phyloP scores from a whole-genome alignment of 495 filamentous ascomycete genomes.

The Penicillium daleae region DNA sequence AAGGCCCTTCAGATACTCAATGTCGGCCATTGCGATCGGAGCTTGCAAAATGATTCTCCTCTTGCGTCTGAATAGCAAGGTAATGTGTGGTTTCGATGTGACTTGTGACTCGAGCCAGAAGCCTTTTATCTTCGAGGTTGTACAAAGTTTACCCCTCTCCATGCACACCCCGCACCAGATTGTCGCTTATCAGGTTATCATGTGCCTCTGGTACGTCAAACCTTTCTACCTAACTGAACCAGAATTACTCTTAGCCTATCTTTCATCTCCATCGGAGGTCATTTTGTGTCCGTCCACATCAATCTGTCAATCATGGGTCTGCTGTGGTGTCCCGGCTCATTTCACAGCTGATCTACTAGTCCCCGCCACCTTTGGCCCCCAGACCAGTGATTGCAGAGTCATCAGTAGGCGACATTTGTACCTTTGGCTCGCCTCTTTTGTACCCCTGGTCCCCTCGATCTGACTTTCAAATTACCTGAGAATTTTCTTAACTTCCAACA shows the following conservation, averaged over 20 bases:
- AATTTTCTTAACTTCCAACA: no score
- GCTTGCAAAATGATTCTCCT: neutral
- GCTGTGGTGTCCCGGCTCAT: no score
- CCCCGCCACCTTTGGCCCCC: no score
- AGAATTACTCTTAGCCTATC: neutral
- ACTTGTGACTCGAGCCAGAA: neutral
- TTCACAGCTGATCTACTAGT: neutral
- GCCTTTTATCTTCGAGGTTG: neutral
- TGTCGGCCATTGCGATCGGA: constrained; percentile 21
- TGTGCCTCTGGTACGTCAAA: neutral
- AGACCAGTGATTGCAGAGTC: no score
- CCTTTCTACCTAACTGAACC: neutral
- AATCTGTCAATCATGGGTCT: neutral
- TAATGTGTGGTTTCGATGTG: neutral
- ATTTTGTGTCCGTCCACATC: no score
- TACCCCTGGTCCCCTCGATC: no score
- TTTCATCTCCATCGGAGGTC: neutral
- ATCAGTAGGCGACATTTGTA: no score
- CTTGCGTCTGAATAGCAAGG: neutral
- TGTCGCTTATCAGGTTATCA: constrained; percentile 3
- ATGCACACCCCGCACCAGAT: neutral
- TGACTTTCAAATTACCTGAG: no score
- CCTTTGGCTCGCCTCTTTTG: no score
- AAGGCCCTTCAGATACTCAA: constrained; percentile 40
- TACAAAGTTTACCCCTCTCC: constrained; percentile 6